A percentile compares a stretch with the other conserved stretches of the same genome.
phyloP scores from a whole-genome alignment of 441 rosid species.

The Populus hybrid region DNA sequence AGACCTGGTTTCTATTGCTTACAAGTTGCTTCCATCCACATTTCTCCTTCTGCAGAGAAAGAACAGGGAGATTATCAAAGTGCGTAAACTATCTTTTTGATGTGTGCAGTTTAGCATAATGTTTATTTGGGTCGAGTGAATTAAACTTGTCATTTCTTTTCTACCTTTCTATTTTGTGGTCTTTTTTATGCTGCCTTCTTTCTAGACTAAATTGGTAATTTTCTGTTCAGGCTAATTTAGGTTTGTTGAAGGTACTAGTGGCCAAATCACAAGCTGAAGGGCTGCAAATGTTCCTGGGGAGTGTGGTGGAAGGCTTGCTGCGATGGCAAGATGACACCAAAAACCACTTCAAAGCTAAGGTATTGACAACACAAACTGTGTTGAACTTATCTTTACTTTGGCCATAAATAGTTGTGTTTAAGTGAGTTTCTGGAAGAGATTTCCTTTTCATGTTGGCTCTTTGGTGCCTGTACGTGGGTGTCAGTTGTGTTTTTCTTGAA shows the following conservation, averaged over 20 bases:
- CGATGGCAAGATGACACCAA: slow-evolving; percentile 83
- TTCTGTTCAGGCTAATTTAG: slow-evolving; percentile 81
- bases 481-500: not conserved
- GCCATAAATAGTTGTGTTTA: not conserved
- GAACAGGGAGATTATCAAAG: slow-evolving; percentile 88
- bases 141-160: not conserved
- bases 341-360: slow-evolving; percentile 93
- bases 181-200: slow-evolving; percentile 7
- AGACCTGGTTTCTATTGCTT: slow-evolving; percentile 79
- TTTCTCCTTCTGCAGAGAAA: slow-evolving; percentile 81
- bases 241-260: slow-evolving; percentile 83
- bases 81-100: slow-evolving; percentile 27
- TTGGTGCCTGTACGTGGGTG: not conserved
- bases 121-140: not conserved
- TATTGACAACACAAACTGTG: slow-evolving; percentile 19
- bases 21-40: slow-evolving; percentile 78
- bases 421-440: not conserved
- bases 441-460: not conserved
- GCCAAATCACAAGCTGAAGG: slow-evolving; percentile 87
- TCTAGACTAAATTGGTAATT: slow-evolving; percentile 54
- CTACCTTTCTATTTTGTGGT: slow-evolving; percentile 15
- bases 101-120: slow-evolving; percentile 14
- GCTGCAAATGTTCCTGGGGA: slow-evolving; percentile 64
- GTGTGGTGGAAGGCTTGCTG: slow-evolving; percentile 82
- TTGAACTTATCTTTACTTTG: not conserved